Evolutionary conservation across 768 basidiomycete genomes (phyloP), one percentile per base, ranked within the genome.

Genomic region (Boletus vermiculosoides): DNA sequence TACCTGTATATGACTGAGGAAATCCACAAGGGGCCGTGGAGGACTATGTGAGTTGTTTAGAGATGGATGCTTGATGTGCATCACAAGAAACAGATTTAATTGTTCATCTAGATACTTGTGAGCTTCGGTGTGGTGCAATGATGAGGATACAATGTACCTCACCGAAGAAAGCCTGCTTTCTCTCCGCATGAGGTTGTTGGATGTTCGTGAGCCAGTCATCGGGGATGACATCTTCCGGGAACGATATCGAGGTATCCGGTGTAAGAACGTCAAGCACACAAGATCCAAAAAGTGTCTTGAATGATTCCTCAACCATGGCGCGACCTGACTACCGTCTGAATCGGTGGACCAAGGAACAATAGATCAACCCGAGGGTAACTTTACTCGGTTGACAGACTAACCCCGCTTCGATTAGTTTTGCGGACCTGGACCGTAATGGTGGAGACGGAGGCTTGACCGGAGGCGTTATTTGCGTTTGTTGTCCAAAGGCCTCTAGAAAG

Each of bases 151-250:
- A 40, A 54, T 67, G 59, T 60, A 59, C 72, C 80, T 68, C 67
- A 89, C 90, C 90, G 63, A 90, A 92, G 75, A 89, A 92, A 2
- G 87, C 86, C 63, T 86, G 80, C 53, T 76, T 79, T 65, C 87
- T 77, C 58, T 88, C 85, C 16, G 76, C 70, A 7, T 67, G 66
- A 18, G 72, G 72, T 10, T 74, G 68, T 42, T 74, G 74, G 22
- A 86, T 69, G 20, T 70, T 74, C 3, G 68, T 60, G 25, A 91
- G 70, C 88, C 88, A 90, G 53, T 80, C 77, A 40, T 84, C 82
- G 2, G 76, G 64, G 34, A 70, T 60, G 13, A 63, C 63, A 48
- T 74, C 64, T 8, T 82, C 76, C 1, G 87, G 87, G 64, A 85
- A 84, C 45, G 80, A 78, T 30, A 88, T 65, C 6, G 85, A 83